Conservation (phyloP, 805 yeast genomes). For the Komagataella ulmi region DNA sequence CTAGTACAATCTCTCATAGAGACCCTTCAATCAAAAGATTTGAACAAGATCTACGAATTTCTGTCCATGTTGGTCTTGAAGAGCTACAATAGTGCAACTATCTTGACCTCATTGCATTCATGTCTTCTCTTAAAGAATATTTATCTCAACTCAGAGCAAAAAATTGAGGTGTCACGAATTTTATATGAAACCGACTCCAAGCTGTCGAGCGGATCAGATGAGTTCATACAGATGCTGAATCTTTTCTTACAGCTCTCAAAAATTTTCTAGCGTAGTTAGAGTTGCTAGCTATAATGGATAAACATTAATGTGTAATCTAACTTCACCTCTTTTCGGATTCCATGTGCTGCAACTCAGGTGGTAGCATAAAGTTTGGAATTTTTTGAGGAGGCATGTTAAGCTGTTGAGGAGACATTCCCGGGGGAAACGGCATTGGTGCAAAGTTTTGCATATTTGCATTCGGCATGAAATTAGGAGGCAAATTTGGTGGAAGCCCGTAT, state of each 20-base stretch:
- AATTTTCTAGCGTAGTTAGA: slow-evolving; percentile 9
- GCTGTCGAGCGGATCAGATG: slow-evolving; percentile 79
- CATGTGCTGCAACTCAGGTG: not conserved
- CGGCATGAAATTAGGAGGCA: not conserved
- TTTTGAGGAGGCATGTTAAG: not conserved
- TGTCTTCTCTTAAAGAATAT: slow-evolving; percentile 16
- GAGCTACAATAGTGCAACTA: slow-evolving; percentile 18
- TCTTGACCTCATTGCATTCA: slow-evolving; percentile 18
- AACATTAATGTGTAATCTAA: not conserved
- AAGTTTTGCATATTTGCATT: not conserved
- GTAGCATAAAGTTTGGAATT: not conserved
- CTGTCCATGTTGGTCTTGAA: slow-evolving; percentile 14
- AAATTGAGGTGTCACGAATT: slow-evolving; percentile 48
- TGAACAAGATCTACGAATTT: slow-evolving; percentile 12
- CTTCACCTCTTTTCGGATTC: not conserved
- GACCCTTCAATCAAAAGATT: slow-evolving; percentile 9
- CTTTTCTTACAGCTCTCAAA: slow-evolving; percentile 40
- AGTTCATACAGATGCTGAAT: slow-evolving; percentile 68
- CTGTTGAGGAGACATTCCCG: not conserved
- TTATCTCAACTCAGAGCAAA: slow-evolving; percentile 40
- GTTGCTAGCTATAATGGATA: not conserved
- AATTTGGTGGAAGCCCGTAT: not conserved
- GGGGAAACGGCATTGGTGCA: not conserved
- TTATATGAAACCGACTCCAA: slow-evolving; percentile 67
- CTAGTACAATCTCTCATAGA: slow-evolving; percentile 8